These are phyloP conservation scores for Psophocarpus tetragonolobus DNA, from an alignment of 306 rosid species.

Conservation along the genomic window DNA sequence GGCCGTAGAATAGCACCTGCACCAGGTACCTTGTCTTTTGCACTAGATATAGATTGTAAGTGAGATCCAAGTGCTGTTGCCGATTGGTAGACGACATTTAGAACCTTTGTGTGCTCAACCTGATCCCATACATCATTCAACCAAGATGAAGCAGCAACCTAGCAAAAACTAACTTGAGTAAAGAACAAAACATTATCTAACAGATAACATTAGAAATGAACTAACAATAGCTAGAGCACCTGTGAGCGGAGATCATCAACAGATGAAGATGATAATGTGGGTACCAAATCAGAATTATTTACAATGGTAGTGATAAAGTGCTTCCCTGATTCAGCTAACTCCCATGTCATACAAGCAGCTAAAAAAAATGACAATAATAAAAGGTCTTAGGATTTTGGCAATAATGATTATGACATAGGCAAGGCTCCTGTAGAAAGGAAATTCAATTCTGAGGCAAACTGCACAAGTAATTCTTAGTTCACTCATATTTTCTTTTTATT, in stretches of 20 bases:
- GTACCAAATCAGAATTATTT: conserved; percentile 92
- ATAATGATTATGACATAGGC: not conserved
- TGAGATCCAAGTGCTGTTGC: conserved; percentile 89
- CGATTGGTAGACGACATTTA: conserved; percentile 82
- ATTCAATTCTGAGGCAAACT: not conserved
- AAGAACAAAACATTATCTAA: not conserved
- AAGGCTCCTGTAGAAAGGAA: conserved; percentile 3
- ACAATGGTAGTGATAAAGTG: conserved; percentile 82
- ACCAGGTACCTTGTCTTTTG: conserved; percentile 80
- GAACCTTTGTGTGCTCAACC: conserved; percentile 78
- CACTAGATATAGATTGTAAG: conserved; percentile 80
- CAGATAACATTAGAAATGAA: not conserved
- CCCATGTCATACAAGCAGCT: conserved; percentile 99
- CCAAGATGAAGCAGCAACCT: conserved; percentile 97
- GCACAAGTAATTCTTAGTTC: not conserved
- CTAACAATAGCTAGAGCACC: conserved; percentile 49
- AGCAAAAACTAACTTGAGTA: conserved; percentile 26
- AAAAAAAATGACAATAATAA: conserved; percentile 45
- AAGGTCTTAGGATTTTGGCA: conserved; percentile 19
- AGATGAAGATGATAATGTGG: conserved; percentile 88
- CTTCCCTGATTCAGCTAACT: conserved; percentile 98
- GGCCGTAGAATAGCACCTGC: conserved; percentile 81
- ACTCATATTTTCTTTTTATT: not conserved
- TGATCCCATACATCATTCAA: conserved; percentile 88
- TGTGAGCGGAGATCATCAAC: conserved; percentile 87